Evolutionary conservation across 306 rosid genomes (phyloP), one percentile per base, ranked within the genome.

Genomic region (Ormosia semicastrata): DNA sequence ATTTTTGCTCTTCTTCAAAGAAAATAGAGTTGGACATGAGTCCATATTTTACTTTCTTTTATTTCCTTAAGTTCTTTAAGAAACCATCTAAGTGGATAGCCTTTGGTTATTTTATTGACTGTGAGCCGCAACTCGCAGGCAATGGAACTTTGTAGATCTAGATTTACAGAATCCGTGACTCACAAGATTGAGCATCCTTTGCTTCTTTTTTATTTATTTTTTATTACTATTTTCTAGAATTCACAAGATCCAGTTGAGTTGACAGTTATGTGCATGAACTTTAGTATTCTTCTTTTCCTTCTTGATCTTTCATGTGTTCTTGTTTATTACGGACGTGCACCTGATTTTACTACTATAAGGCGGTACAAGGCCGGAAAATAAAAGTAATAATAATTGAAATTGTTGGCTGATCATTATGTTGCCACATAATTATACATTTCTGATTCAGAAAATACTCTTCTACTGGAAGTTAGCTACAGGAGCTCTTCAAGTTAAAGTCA

Each of bases 231-330:
- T 65, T 14, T n/a, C 70, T 29, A 17, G 52, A 73, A 88, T 75
- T 95, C 99, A 95, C 92, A 89, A 83, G 98, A 84, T 87, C 74
- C 79, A 85, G 87, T 84, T 88, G 94, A 87, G 89, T 76, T 69
- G 89, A 77, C 78, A 83, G 97, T 87, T 89, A 91, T 84, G 75
- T 88, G 77, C 88, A 88, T 81, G 87, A 86, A 93, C 92, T 92
- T 71, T 83, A 70, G 24, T 74, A 47, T 83, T 85, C 66, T 85
- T 79, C 80, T 77, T 77, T 75, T 81, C 81, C 75, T 83, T 81
- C 65, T 80, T 64, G 17, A 41, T 62, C 89, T 79, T 88, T 92
- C 87, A 78, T 85, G 85, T 88, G 89, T 84, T 63, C 41, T 76
- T 74, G 50, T 82, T 84, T 84, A 75, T 78, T 73, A 67, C 78